Percentiles rank a stretch among this genome's conserved stretches.
These are phyloP conservation scores for Debaryomyces nepalensis DNA, from an alignment of 1,139 yeast species.

Conservation along the genomic window DNA sequence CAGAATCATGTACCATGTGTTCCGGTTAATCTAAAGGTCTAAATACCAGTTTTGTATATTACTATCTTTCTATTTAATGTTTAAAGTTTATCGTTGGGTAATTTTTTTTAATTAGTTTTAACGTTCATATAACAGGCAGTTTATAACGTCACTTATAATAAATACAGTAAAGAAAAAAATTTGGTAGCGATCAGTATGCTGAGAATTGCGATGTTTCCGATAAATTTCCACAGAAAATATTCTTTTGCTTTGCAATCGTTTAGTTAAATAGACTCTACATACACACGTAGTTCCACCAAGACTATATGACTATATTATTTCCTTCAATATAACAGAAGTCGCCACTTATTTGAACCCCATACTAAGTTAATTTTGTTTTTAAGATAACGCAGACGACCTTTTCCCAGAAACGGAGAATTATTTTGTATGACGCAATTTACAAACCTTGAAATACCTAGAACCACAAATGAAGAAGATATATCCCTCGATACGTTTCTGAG, in stretches of 20 bases:
- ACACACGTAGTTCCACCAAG: no score
- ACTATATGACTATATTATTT: no score
- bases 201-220: not conserved
- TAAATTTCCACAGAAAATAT: not conserved
- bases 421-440: conserved; percentile 5
- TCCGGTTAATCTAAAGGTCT: conserved; percentile 68
- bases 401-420: not conserved
- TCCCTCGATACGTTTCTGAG: conserved; percentile 2
- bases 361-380: no score
- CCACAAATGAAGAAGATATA: conserved; percentile 8
- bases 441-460: not conserved
- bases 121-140: conserved; percentile 4
- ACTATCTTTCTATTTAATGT: conserved; percentile 7
- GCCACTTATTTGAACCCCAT: no score
- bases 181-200: not conserved
- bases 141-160: not conserved
- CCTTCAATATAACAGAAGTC: no score
- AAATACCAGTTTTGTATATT: conserved; percentile 1
- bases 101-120: conserved; percentile 10
- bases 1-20: conserved; percentile 98
- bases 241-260: no score
- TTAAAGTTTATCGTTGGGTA: conserved; percentile 10
- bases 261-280: no score
- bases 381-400: not conserved
- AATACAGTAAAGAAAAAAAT: conserved; percentile 1